Base-by-base conservation (phyloP, 148 eudicot genomes). In the Chenopodium berlandieri region DNA sequence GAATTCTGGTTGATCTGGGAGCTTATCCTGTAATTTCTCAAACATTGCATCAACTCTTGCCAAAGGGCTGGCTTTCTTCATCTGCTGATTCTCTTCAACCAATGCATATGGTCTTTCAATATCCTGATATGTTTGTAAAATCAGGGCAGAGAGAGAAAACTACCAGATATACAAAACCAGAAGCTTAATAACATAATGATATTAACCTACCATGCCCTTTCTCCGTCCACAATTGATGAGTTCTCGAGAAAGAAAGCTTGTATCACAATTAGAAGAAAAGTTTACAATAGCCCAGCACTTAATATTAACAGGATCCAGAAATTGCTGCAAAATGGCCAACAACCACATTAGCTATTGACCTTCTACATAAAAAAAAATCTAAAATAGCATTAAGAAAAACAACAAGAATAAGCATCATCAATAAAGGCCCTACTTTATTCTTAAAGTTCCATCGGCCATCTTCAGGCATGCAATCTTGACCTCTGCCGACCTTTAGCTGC, bases 261-360 rank as follows among this genome's bases (percentile, higher is more conserved):
- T 87, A 87, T 96, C 94, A 82, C 94, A 88, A 50, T 88, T 85
- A 83, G 94, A 91, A 82, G 97, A 94, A 86, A 96, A 96, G 88
- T 96, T 96, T 65, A 94, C 98, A 80, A 89, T 89, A 60, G 90
- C 97, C 99, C 99, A 96, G 10, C 90, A 87, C 22, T 89, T 91
- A 71, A 96, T 88, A 63, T 73, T 81, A 34, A 86, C 78, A 60
- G 98, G 95, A n/a, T 82, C 78, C 31, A 89, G 77, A 83, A 96
- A 86, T 88, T 87, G 88, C 99, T 96, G 79, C 84, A 82, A 25
- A 84, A 73, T 78, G 37, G 76, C 56, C 71, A 81, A 72, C 69
- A 7, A 60, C 78, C 40, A 70, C 40, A 47, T 82, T 63, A 78
- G 40, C 31, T 27, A 73, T 40, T 47, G 37, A 32, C 9, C 37